Base-by-base conservation (phyloP, 805 yeast genomes). In the Dipodascus geniculatus region DNA sequence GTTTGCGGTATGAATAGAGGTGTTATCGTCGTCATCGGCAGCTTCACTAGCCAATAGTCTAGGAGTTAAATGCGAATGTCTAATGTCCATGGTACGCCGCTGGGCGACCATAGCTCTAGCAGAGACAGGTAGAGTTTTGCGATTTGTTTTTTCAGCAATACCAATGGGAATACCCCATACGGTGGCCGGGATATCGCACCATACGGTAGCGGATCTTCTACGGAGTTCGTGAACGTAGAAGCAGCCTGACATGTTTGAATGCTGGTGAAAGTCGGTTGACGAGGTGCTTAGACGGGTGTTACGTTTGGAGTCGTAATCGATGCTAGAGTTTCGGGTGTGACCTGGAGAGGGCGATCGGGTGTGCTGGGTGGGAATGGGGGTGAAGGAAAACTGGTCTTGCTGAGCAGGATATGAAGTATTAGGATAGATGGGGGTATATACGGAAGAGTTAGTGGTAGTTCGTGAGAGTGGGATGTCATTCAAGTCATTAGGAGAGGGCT, bases 11-110 rank as follows among this genome's bases (percentile, higher is more conserved):
- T 42, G 24, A 14, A 48, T 17, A 22, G 35, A 19, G 9, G 38
- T 47, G 19, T 55, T 58, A 3, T 61, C 64, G 22, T 80, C 87
- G 33, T 73, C 78, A 53, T 83, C 87, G 57, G 83, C 90, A 38
- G 85, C 82, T 64, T 85, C 93, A 22, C 84, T 78, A 1, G 90
- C 91, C 56, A 85, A 71, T 67, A 85, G 72, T 49, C 87, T 74
- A 23, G 85, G 85, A 53, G 80, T 66, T 50, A 69, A 56, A 50
- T 69, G 72, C 23, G 71, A 62, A 52, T 69, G 71, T 11, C 69
- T 60, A 42, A 68, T 64, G 42, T 69, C 71, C 68, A 69, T 66
- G 31, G 70, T 68, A 38, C 64, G 56, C 48, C 68, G 61, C 50
- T 64, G 56, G 49, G 63, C 31, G n/a, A 16, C 31, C 31, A 23